Percentiles rank a stretch among this genome's conserved stretches.
phyloP scores from a whole-genome alignment of 2,329 filamentous ascomycete species.

The Triangularia setosa region DNA sequence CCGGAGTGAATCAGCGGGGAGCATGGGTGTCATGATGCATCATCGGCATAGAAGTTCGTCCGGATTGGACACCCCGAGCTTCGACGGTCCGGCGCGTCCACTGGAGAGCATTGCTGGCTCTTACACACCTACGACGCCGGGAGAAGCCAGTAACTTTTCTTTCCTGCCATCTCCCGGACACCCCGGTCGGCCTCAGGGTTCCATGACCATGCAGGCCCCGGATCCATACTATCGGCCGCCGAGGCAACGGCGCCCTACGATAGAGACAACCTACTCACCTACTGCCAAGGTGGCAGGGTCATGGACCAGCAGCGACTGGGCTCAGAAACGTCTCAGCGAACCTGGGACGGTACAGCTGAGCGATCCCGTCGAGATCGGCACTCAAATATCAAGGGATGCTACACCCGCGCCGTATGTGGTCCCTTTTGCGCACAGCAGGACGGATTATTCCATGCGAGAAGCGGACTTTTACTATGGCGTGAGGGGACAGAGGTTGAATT shows the following conservation, averaged over 20 bases:
- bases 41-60: conserved; percentile 52
- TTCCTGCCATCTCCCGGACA: conserved; percentile 57
- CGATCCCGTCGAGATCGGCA: conserved; percentile 40
- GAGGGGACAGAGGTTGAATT: conserved; percentile 79
- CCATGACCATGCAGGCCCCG: conserved; percentile 36
- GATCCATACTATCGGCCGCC: conserved; percentile 91
- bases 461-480: conserved; percentile 97
- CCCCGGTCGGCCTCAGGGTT: conserved; percentile 37
- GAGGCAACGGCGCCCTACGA: conserved; percentile 45
- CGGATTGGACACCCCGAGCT: conserved; percentile 47
- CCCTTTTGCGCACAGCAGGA: conserved; percentile 51
- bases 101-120: conserved; percentile 58
- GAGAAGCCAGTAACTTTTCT: conserved; percentile 68
- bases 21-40: conserved; percentile 48
- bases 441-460: conserved; percentile 90
- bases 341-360: conserved; percentile 27
- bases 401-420: conserved; percentile 43
- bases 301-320: conserved; percentile 36
- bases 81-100: conserved; percentile 41
- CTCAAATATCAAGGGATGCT: conserved; percentile 39
- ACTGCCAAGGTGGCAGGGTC: conserved; percentile 35
- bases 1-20: conserved; percentile 59
- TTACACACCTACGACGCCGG: conserved; percentile 69
- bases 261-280: conserved; percentile 48
- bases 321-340: conserved; percentile 39